These are phyloP conservation scores for Rhytidiadelphus loreus DNA, from an alignment of 225 moss, liverwort and hornwort species.

Conservation along the genomic window DNA sequence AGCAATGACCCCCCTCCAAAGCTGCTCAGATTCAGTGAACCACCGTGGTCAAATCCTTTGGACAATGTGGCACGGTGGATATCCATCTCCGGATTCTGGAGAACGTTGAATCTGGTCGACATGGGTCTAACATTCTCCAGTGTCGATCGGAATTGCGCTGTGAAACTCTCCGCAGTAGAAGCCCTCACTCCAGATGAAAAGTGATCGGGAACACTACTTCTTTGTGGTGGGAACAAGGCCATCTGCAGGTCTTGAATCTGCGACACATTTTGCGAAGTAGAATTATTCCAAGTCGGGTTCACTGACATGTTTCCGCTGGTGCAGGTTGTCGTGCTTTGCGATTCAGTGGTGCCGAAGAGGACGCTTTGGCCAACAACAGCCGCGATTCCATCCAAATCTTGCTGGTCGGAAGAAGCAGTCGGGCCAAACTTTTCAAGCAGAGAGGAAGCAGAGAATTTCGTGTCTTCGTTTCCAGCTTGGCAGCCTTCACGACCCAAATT, in stretches of 20 bases:
- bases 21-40: background rate
- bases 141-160: constrained; percentile 1
- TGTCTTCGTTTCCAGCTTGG: background rate
- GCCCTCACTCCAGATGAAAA: background rate
- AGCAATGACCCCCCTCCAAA: background rate
- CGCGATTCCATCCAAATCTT: constrained; percentile 39
- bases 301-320: background rate
- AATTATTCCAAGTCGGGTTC: background rate
- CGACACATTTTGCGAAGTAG: background rate
- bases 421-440: background rate
- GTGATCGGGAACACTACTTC: background rate
- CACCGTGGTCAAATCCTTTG: background rate
- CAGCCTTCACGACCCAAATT: background rate
- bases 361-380: constrained; percentile 39
- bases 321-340: background rate
- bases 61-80: background rate
- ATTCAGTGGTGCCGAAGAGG: constrained; percentile 18
- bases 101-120: background rate
- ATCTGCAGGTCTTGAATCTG: background rate
- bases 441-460: background rate
- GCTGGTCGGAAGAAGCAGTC: background rate
- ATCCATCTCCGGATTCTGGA: background rate
- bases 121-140: background rate
- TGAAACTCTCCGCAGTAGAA: background rate
- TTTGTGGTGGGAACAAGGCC: background rate